Conservation (phyloP, 768 basidiomycete genomes). For the Leccinum broughii region DNA sequence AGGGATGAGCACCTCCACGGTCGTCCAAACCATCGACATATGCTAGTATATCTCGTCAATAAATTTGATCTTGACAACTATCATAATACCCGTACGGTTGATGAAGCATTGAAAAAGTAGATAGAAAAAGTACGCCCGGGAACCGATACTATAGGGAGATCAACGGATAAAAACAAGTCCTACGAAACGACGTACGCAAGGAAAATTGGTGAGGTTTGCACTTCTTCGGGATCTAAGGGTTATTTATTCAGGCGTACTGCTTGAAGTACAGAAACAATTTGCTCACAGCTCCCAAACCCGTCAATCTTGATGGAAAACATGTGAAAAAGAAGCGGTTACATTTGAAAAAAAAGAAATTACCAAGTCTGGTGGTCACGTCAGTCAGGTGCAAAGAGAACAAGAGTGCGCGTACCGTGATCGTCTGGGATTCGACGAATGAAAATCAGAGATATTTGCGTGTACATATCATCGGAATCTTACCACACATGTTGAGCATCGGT, state of each 20-base stretch:
- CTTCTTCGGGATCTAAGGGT: slow-evolving; percentile 71
- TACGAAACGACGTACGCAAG: slow-evolving; percentile 45
- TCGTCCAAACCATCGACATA: slow-evolving; percentile 70
- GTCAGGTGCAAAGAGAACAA: neutral
- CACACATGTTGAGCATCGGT: slow-evolving; percentile 87
- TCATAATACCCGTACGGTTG: slow-evolving; percentile 50
- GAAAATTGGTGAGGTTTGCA: slow-evolving; percentile 75
- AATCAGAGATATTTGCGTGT: neutral
- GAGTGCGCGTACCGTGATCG: slow-evolving; percentile 64
- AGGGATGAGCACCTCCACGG: slow-evolving; percentile 57
- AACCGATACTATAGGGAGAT: slow-evolving; percentile 61
- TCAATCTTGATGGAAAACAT: slow-evolving; percentile 55
- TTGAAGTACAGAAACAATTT: neutral
- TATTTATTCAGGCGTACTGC: neutral
- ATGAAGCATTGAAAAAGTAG: slow-evolving; percentile 93
- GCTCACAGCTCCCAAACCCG: slow-evolving; percentile 80
- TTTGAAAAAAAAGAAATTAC: slow-evolving; percentile 32
- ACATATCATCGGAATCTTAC: slow-evolving; percentile 38
- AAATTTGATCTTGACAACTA: neutral
- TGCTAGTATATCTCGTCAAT: slow-evolving; percentile 14
- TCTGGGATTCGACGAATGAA: slow-evolving; percentile 41
- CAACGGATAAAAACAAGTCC: neutral
- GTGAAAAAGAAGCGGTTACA: neutral
- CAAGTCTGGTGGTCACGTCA: slow-evolving; percentile 40
- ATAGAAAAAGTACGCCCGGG: slow-evolving; percentile 88